phyloP scores from a whole-genome alignment of 805 yeast genomes.

The Saccharomycopsis sp. region DNA sequence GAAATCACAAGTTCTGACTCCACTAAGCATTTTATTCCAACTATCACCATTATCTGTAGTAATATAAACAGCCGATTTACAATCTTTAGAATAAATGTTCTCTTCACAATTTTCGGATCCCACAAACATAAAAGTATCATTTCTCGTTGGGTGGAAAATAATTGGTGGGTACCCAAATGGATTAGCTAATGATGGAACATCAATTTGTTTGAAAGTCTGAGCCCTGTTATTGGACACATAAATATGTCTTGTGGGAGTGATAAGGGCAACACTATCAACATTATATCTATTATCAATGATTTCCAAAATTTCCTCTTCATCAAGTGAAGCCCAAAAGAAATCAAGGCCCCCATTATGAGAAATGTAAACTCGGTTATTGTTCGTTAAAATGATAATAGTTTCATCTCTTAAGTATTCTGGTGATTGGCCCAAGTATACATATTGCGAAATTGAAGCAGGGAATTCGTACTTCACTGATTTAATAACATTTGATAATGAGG shows the following conservation, averaged over 20 bases:
- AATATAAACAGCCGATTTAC: slow-evolving; percentile 52
- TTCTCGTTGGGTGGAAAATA: slow-evolving; percentile 53
- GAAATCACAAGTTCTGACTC: slow-evolving; percentile 59
- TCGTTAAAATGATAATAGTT: slow-evolving; percentile 56
- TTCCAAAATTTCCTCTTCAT: slow-evolving; percentile 39
- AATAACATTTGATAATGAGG: slow-evolving; percentile 28
- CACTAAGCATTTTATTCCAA: slow-evolving; percentile 48
- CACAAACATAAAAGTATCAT: slow-evolving; percentile 60
- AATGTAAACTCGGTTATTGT: slow-evolving; percentile 44
- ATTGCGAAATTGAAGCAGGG: slow-evolving; percentile 46
- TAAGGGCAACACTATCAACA: slow-evolving; percentile 41
- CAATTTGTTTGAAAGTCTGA: slow-evolving; percentile 38
- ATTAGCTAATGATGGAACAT: slow-evolving; percentile 46
- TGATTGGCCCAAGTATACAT: slow-evolving; percentile 55
- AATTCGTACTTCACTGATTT: slow-evolving; percentile 36
- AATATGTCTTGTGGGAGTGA: slow-evolving; percentile 44
- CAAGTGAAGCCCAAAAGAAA: slow-evolving; percentile 36
- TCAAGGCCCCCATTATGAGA: slow-evolving; percentile 64
- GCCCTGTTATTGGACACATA: slow-evolving; percentile 68
- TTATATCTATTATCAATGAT: slow-evolving; percentile 55
- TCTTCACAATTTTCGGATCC: slow-evolving; percentile 45
- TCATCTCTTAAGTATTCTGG: slow-evolving; percentile 45
- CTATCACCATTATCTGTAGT: slow-evolving; percentile 62
- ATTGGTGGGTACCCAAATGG: slow-evolving; percentile 35
- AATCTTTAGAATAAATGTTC: slow-evolving; percentile 35